Conservation (phyloP, 2,329 filamentous ascomycete genomes). For the Colletotrichum tabaci region DNA sequence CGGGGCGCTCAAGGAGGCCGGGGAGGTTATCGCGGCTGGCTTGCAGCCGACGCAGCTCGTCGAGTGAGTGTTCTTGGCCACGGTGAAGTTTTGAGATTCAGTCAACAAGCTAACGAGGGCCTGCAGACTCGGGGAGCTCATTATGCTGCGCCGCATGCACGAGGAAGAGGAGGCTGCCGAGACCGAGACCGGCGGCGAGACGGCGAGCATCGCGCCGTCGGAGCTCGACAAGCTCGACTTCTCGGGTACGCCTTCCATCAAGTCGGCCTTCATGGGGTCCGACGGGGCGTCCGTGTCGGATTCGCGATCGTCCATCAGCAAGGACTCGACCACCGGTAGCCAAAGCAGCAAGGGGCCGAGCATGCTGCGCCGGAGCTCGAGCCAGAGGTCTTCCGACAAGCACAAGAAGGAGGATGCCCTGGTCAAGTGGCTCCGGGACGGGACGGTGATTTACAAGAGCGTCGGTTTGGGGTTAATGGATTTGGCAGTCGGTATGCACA, state of each 20-base stretch:
- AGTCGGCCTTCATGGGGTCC: slow-evolving; percentile 33
- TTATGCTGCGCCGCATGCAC: slow-evolving; percentile 68
- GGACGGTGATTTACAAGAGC: slow-evolving; percentile 79
- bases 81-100: background rate
- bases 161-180: slow-evolving; percentile 56
- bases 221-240: slow-evolving; percentile 55
- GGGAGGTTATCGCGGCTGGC: slow-evolving; percentile 86
- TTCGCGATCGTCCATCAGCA: slow-evolving; percentile 42
- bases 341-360: slow-evolving; percentile 26
- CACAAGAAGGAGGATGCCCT: slow-evolving; percentile 65
- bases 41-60: slow-evolving; percentile 83
- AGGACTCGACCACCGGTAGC: slow-evolving; percentile 38
- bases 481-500: slow-evolving; percentile 71
- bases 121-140: slow-evolving; percentile 80
- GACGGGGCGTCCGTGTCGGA: slow-evolving; percentile 21
- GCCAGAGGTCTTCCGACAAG: slow-evolving; percentile 49
- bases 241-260: slow-evolving; percentile 41
- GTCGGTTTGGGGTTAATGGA: slow-evolving; percentile 79
- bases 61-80: slow-evolving; percentile 67
- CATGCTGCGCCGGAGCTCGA: slow-evolving; percentile 34
- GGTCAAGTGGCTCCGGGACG: slow-evolving; percentile 69
- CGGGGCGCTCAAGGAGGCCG: slow-evolving; percentile 85
- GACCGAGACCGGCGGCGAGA: slow-evolving; percentile 48
- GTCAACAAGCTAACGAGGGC: background rate
- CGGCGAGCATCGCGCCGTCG: slow-evolving; percentile 50